Evolutionary conservation across 164 flowering plant genomes (phyloP), one percentile per base, ranked within the genome.

Genomic region (Vitis riparia): DNA sequence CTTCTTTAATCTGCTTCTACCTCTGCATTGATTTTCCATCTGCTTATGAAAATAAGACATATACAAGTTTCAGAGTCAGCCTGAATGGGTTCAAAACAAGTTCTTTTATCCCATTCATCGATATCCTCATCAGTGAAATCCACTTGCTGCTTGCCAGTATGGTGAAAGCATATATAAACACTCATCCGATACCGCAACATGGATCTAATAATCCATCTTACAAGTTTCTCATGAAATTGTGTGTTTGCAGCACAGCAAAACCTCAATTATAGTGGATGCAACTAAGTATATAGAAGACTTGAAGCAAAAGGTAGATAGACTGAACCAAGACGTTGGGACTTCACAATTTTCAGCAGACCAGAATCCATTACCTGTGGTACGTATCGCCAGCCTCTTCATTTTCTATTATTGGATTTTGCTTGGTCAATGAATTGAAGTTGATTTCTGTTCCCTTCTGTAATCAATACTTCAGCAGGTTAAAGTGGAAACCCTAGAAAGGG

Each of bases 401-500:
- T 11, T 53, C 11, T 53, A 53, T 53, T 13, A 6, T 27, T 52
- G 49, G 14, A 27, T 67, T 52, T 55, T 66, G 9, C 12, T 17
- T 49, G 5, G 44, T 37, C 5, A 6, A 37, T 37, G 44, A 37
- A 37, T 4, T 5, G 11, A 15, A 2, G n/a, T 48, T 23, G 3
- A 55, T 14, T 61, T 62, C 16, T 59, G 17, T 23, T 32, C 16
- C 8, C 12, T 44, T 29, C 11, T 59, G 8, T 30, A 5, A 19
- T 30, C 10, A 51, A 44, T 47, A 49, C 63, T 65, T 55, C 79
- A 79, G 75, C 81, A 87, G 80, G 92, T 91, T 1, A 81, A 75
- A 6, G 94, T 91, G 50, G 88, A 89, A 84, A 79, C 84, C 67
- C 81, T 87, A 76, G 88, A 88, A n/a, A 89, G 77, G 71, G 89